Conservation (phyloP, 1,284 basidiomycete species). For the Mrakiaceae sp. region DNA sequence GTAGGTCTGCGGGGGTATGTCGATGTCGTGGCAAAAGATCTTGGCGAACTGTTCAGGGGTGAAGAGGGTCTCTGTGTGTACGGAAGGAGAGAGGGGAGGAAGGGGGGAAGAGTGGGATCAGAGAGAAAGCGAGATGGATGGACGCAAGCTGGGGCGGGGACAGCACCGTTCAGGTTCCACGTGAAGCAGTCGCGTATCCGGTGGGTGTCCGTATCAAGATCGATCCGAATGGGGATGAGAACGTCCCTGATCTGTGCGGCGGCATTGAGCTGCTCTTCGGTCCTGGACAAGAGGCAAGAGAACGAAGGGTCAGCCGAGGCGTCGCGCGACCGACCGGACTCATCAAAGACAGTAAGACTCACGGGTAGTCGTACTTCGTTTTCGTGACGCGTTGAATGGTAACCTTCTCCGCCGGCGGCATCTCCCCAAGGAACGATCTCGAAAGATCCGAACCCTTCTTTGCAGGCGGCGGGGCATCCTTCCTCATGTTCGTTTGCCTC, state of each 20-base stretch:
- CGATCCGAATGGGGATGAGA: constrained; percentile 84
- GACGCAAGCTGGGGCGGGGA: neutral
- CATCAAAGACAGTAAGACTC: constrained; percentile 29
- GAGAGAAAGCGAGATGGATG: neutral
- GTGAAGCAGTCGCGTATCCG: constrained; percentile 88
- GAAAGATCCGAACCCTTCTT: constrained; percentile 35
- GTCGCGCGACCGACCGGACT: no score
- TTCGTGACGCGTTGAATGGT: constrained; percentile 46
- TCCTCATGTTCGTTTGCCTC: neutral
- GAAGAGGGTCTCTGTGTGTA: constrained; percentile 46
- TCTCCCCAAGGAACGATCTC: constrained; percentile 76
- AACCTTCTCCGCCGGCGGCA: constrained; percentile 71
- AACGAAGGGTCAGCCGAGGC: constrained; percentile 2
- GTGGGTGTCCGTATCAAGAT: constrained; percentile 84
- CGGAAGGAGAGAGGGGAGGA: neutral
- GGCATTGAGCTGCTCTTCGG: constrained; percentile 51
- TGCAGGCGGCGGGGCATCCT: constrained; percentile 1
- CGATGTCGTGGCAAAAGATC: constrained; percentile 78
- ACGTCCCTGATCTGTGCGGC: constrained; percentile 55
- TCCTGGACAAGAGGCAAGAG: constrained; percentile 10
- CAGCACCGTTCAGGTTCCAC: constrained; percentile 76
- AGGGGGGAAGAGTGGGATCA: neutral
- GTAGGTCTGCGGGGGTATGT: constrained; percentile 56
- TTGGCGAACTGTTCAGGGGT: constrained; percentile 72
- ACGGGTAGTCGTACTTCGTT: constrained; percentile 60